Conservation (phyloP, 164 flowering plant genomes). For the Magnolia changhungtana region DNA sequence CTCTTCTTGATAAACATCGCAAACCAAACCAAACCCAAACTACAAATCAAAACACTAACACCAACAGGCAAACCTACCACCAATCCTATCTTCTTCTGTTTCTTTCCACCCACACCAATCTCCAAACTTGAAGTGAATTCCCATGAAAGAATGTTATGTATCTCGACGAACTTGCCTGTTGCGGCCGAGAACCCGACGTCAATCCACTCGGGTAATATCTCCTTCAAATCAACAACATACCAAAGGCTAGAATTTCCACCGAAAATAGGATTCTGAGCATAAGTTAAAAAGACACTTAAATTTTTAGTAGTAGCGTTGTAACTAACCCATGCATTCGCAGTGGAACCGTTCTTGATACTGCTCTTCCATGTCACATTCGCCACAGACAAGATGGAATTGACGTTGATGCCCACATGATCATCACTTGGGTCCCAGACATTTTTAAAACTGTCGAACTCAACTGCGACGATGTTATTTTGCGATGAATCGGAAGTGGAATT, state of each 20-base stretch:
- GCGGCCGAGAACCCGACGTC: conserved; percentile 67
- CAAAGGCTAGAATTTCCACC: conserved; percentile 30
- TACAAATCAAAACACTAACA: conserved; percentile 8
- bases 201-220: conserved; percentile 37
- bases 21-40: conserved; percentile 10
- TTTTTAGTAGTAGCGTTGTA: conserved; percentile 10
- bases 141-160: conserved; percentile 51
- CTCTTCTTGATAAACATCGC: not conserved
- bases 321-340: conserved; percentile 49
- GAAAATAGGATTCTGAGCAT: conserved; percentile 29
- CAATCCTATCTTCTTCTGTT: not conserved
- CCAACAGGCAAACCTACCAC: conserved; percentile 14
- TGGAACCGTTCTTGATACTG: conserved; percentile 37
- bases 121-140: conserved; percentile 45
- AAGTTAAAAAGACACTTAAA: conserved; percentile 46
- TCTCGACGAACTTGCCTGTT: conserved; percentile 42
- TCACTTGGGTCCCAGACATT: conserved; percentile 43
- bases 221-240: conserved; percentile 38
- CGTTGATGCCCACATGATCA: conserved; percentile 49
- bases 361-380: conserved; percentile 36
- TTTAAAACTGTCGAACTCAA: conserved; percentile 51
- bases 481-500: conserved; percentile 6
- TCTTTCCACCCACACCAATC: not conserved
- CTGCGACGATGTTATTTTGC: conserved; percentile 31
- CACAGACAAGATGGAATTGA: conserved; percentile 41